phyloP scores from a whole-genome alignment of 2,329 filamentous ascomycete genomes.

The Penicillium sclerotiorum region DNA sequence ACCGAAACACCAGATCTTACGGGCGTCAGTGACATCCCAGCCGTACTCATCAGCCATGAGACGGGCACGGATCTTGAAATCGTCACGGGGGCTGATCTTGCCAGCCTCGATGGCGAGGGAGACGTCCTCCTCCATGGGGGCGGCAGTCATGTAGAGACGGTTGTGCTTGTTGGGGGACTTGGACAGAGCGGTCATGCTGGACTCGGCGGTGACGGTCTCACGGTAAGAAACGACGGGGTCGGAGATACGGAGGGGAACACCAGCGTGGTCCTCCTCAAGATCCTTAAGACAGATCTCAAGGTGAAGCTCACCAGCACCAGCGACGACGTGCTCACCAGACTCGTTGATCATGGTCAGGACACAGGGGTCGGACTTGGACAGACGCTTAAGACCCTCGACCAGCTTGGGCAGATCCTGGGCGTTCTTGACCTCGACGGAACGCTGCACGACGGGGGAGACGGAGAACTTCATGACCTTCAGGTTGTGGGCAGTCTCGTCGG shows the following conservation, averaged over 20 bases:
- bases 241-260: slow-evolving; percentile 95
- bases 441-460: slow-evolving; percentile 97
- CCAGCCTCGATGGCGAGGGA: slow-evolving; percentile 85
- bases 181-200: slow-evolving; percentile 94
- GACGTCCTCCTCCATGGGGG: slow-evolving; percentile 91
- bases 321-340: slow-evolving; percentile 98
- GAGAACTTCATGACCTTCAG: slow-evolving; percentile 99
- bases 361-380: slow-evolving; percentile 99
- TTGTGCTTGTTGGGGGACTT: slow-evolving; percentile 99
- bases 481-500: slow-evolving; percentile 97
- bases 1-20: slow-evolving; percentile 99
- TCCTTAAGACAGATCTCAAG: slow-evolving; percentile 99
- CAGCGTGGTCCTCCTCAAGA: slow-evolving; percentile 98
- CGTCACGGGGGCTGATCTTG: slow-evolving; percentile 92
- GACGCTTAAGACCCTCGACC: slow-evolving; percentile 99
- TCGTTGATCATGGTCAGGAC: slow-evolving; percentile 86
- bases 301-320: slow-evolving; percentile 98
- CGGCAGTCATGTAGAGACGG: slow-evolving; percentile 94
- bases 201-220: slow-evolving; percentile 85
- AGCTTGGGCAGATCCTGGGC: slow-evolving; percentile 99
- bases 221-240: slow-evolving; percentile 98
- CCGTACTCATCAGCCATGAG: slow-evolving; percentile 93
- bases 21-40: slow-evolving; percentile 99
- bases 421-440: slow-evolving; percentile 99
- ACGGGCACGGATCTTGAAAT: slow-evolving; percentile 98